phyloP scores from a whole-genome alignment of 2,329 filamentous ascomycete genomes.

The Fusarium tricinctum region DNA sequence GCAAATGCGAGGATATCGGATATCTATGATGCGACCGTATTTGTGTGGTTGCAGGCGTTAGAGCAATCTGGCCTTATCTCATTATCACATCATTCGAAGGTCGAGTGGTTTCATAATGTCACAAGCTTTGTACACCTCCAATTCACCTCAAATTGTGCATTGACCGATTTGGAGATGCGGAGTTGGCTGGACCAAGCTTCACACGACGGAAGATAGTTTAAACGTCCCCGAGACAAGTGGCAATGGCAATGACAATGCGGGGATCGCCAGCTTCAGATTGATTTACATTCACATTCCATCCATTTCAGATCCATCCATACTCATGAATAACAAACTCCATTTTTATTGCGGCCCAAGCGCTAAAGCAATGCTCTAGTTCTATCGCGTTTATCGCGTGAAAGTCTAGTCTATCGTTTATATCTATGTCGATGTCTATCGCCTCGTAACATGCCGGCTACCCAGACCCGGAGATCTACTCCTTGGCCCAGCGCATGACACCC shows the following conservation, averaged over 20 bases:
- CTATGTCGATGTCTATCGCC: conserved; percentile 29
- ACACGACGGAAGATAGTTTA: conserved; percentile 17
- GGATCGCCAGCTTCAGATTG: neutral
- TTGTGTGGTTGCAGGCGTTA: neutral
- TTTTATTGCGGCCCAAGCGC: conserved; percentile 27
- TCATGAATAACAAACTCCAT: conserved; percentile 32
- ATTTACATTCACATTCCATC: neutral
- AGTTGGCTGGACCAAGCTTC: neutral
- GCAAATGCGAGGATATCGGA: neutral
- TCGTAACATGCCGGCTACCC: conserved; percentile 3
- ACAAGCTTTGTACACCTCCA: neutral
- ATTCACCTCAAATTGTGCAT: neutral
- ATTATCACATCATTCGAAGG: neutral
- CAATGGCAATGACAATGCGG: conserved; percentile 6
- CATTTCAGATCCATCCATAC: conserved; percentile 5
- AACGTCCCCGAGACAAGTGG: conserved; percentile 1
- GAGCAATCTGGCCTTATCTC: neutral
- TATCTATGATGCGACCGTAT: conserved; percentile 1
- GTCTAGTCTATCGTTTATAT: conserved; percentile 43
- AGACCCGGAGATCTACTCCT: conserved; percentile 42
- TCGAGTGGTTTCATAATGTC: neutral
- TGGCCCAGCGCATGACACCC: conserved; percentile 48
- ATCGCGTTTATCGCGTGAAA: conserved; percentile 30
- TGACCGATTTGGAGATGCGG: neutral
- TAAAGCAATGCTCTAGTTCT: conserved; percentile 33